Conservation (phyloP, 2,329 filamentous ascomycete genomes). For the Aureobasidium sp. region DNA sequence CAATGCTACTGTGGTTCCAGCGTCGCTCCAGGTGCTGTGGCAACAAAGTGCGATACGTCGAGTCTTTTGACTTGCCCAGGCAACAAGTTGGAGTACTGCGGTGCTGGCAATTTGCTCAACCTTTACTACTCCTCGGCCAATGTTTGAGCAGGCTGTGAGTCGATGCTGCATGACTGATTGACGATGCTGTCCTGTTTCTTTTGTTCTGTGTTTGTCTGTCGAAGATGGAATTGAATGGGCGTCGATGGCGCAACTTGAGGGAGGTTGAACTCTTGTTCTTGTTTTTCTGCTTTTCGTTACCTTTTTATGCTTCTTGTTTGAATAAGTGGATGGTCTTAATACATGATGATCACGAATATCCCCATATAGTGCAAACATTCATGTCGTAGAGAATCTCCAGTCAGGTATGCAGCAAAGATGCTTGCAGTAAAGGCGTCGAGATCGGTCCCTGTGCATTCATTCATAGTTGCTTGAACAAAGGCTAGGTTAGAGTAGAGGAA, state of each 20-base stretch:
- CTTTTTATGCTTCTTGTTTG: background rate
- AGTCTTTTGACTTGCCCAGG: conserved; percentile 25
- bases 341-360: no score
- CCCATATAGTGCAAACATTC: no score
- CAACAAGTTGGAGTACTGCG: conserved; percentile 26
- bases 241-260: background rate
- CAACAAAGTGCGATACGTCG: conserved; percentile 18
- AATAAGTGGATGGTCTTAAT: no score
- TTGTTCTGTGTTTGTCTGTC: background rate
- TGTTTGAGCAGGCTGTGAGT: conserved; percentile 22
- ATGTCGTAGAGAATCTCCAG: no score
- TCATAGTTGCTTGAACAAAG: no score
- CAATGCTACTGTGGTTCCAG: conserved; percentile 26
- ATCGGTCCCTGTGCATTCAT: no score
- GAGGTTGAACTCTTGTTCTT: background rate
- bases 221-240: background rate
- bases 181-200: background rate
- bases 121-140: conserved; percentile 25
- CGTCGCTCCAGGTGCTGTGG: conserved; percentile 19
- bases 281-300: background rate
- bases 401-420: no score
- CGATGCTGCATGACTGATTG: background rate
- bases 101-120: conserved; percentile 25
- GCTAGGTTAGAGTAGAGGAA: no score
- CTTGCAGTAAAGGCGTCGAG: no score